Evolutionary conservation across 257 asterid genomes (phyloP).

Genomic region (Rauvolfia tetraphylla): DNA sequence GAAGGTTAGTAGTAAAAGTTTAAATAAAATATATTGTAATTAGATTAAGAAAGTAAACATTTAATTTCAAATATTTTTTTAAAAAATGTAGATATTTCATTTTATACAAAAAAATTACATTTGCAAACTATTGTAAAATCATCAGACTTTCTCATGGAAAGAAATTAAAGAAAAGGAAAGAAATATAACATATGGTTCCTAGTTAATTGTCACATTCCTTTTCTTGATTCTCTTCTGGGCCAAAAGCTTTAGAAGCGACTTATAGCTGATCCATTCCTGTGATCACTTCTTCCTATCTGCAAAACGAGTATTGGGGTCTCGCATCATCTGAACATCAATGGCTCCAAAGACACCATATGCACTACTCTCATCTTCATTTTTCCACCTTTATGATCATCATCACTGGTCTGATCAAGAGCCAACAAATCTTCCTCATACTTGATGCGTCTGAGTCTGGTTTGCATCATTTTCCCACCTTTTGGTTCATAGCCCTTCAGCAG

Average conservation of each 20-base stretch:
- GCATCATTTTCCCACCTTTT: conserved; percentile 16
- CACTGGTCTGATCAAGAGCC: conserved; percentile 59
- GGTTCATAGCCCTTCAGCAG: conserved; percentile 40
- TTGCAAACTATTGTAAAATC: no score
- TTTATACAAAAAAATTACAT: no score
- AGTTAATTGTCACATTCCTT: background rate
- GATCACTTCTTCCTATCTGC: conserved; percentile 31
- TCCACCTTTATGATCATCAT: conserved; percentile 25
- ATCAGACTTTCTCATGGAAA: background rate
- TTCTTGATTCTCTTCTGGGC: background rate
- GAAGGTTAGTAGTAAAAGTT: no score
- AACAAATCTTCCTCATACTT: conserved; percentile 68
- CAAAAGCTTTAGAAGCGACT: no score
- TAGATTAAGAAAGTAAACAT: no score
- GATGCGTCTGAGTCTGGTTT: conserved; percentile 45
- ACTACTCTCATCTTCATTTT: conserved; percentile 59
- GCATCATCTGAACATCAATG: conserved; percentile 53
- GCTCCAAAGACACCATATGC: conserved; percentile 77
- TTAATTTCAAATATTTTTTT: no score
- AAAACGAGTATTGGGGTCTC: conserved; percentile 41
- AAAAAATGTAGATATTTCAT: no score
- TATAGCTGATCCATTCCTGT: conserved; percentile 2
- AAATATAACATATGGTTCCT: background rate
- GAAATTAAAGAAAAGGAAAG: background rate
- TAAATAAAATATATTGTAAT: no score